A percentile compares a stretch with the other conserved stretches of the same genome.
Conservation (phyloP, 768 basidiomycete genomes). For the Termitomyces sp. region DNA sequence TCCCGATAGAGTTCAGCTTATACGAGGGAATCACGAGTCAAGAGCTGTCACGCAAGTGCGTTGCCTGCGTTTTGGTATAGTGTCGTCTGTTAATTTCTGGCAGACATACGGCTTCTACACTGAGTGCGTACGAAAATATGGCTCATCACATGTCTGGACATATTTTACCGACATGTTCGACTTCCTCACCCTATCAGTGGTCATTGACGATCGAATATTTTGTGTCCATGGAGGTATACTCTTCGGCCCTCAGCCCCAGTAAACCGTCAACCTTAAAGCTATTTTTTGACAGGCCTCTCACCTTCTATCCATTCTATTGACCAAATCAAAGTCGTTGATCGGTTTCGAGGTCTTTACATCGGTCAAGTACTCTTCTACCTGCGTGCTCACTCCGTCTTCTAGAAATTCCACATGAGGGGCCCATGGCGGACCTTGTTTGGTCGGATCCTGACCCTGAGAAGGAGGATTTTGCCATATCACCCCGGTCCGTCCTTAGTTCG, state of each 20-base stretch:
- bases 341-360: constrained; percentile 74
- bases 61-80: constrained; percentile 19
- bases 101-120: constrained; percentile 99
- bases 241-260: constrained; percentile 2
- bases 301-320: constrained; percentile 99
- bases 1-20: constrained; percentile 93
- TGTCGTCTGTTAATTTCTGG: constrained; percentile 18
- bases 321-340: constrained; percentile 98
- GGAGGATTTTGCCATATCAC: constrained; percentile 98
- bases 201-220: constrained; percentile 98
- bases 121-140: constrained; percentile 97
- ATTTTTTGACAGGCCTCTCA: constrained; percentile 63
- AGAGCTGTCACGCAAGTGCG: constrained; percentile 95
- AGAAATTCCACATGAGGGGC: constrained; percentile 99
- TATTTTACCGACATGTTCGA: constrained; percentile 99
- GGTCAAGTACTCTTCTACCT: constrained; percentile 13
- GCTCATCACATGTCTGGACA: constrained; percentile 93
- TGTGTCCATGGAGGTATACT: constrained; percentile 93
- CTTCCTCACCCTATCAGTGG: constrained; percentile 93
- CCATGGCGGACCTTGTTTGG: constrained; percentile 99
- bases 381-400: constrained; percentile 17
- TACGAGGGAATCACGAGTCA: constrained; percentile 97
- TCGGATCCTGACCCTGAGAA: constrained; percentile 99
- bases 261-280: constrained; percentile 9
- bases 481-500: constrained; percentile 54